Conservation (phyloP, 345 rosid genomes). For the Lenwebbia sp. region DNA sequence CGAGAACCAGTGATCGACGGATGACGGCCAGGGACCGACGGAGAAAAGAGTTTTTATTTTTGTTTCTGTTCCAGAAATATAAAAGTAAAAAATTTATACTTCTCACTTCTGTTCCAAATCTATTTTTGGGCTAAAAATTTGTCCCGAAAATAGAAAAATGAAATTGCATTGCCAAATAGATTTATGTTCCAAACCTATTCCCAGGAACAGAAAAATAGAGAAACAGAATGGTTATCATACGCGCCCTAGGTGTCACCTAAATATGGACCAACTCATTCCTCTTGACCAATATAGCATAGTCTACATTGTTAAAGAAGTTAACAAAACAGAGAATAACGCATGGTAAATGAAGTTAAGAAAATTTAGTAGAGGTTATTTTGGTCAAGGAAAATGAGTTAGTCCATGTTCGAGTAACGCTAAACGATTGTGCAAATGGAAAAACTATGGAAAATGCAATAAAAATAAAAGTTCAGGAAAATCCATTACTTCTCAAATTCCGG, state of each 20-base stretch:
- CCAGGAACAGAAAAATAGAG: too few species aligned
- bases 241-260: background rate
- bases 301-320: background rate
- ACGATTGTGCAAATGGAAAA: background rate
- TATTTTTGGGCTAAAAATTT: too few species aligned
- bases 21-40: too few species aligned
- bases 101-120: too few species aligned
- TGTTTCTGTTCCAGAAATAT: too few species aligned
- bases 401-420: background rate
- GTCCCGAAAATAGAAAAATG: too few species aligned
- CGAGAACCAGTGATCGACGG: too few species aligned
- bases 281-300: background rate
- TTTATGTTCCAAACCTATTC: too few species aligned
- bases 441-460: background rate
- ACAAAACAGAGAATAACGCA: background rate
- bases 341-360: background rate
- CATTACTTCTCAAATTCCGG: background rate
- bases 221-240: too few species aligned
- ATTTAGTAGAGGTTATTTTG: background rate
- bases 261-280: background rate
- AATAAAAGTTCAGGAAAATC: background rate
- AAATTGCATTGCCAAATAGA: too few species aligned
- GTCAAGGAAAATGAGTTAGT: background rate
- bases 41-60: too few species aligned
- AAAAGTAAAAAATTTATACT: too few species aligned